These are phyloP conservation scores for Seiridium cupressi DNA, from an alignment of 2,329 filamentous ascomycete genomes.

Conservation along the genomic window DNA sequence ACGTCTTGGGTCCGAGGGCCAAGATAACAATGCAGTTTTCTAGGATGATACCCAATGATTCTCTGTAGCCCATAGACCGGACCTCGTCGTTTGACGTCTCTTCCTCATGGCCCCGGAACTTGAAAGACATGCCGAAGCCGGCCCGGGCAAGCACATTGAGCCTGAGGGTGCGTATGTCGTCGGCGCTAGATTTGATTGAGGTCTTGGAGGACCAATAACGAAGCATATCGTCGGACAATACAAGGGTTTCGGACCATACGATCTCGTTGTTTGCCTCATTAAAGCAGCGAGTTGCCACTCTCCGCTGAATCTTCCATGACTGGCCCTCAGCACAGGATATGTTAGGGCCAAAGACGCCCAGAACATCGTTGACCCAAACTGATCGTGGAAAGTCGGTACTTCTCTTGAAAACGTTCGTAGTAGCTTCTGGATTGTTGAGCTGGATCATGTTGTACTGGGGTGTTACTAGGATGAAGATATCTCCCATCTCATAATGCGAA, in stretches of 20 bases:
- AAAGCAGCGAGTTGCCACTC: slow-evolving; percentile 22
- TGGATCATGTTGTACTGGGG: not conserved
- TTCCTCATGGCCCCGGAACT: slow-evolving; percentile 17
- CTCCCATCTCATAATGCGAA: slow-evolving; percentile 1
- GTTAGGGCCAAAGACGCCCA: slow-evolving; percentile 18
- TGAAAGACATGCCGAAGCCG: slow-evolving; percentile 20
- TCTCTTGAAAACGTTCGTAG: not conserved
- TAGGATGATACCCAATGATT: slow-evolving; percentile 23
- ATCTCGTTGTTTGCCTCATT: slow-evolving; percentile 26
- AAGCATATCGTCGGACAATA: slow-evolving; percentile 23
- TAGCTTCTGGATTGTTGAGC: not conserved
- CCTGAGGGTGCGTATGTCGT: slow-evolving; percentile 23
- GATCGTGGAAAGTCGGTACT: not conserved
- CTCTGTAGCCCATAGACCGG: slow-evolving; percentile 14
- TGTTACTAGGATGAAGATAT: slow-evolving; percentile 1
- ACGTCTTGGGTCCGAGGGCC: slow-evolving; percentile 14
- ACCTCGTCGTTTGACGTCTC: slow-evolving; percentile 6
- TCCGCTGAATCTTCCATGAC: slow-evolving; percentile 21
- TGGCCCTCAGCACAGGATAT: slow-evolving; percentile 13
- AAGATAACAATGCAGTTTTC: slow-evolving; percentile 23
- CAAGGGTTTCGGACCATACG: slow-evolving; percentile 25
- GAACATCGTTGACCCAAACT: not conserved
- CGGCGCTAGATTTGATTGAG: slow-evolving; percentile 16
- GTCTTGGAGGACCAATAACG: slow-evolving; percentile 21
- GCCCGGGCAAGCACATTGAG: slow-evolving; percentile 26